These are phyloP conservation scores for Dryas alaskensis DNA, from an alignment of 306 rosid genomes.

Conservation along the genomic window DNA sequence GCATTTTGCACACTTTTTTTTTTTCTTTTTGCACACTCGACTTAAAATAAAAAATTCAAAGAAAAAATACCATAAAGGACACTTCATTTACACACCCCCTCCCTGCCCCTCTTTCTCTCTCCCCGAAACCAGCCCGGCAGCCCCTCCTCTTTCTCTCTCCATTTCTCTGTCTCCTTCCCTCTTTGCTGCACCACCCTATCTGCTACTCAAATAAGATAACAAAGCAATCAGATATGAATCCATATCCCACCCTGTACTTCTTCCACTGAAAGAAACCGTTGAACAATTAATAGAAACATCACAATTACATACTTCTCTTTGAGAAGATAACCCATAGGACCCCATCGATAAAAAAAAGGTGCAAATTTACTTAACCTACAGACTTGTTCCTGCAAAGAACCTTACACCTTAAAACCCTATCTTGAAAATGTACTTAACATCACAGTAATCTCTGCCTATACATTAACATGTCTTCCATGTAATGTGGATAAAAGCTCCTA, in stretches of 20 bases:
- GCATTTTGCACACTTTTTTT: no score
- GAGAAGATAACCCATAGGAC: background rate
- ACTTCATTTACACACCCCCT: no score
- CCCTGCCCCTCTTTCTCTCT: no score
- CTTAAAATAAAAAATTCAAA: no score
- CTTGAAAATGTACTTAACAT: constrained; percentile 54
- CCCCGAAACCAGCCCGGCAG: no score
- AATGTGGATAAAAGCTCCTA: constrained; percentile 55
- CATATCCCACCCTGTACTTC: background rate
- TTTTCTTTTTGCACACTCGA: no score
- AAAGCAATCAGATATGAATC: background rate
- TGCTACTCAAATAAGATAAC: no score
- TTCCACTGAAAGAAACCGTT: background rate
- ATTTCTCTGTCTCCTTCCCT: no score
- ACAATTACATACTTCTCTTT: background rate
- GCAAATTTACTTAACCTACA: constrained; percentile 34
- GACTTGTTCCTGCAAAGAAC: constrained; percentile 89
- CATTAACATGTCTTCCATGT: constrained; percentile 81
- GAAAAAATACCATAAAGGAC: no score
- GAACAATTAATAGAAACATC: background rate
- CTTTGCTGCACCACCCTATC: no score
- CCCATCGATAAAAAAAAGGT: constrained; percentile 5
- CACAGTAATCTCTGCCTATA: constrained; percentile 62
- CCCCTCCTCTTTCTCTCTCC: no score
- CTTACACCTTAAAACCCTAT: constrained; percentile 76